Percentiles rank a stretch among this genome's conserved stretches.
These are phyloP conservation scores for Trichoderma koningii DNA, from an alignment of 2,329 filamentous ascomycete genomes.

Conservation along the genomic window DNA sequence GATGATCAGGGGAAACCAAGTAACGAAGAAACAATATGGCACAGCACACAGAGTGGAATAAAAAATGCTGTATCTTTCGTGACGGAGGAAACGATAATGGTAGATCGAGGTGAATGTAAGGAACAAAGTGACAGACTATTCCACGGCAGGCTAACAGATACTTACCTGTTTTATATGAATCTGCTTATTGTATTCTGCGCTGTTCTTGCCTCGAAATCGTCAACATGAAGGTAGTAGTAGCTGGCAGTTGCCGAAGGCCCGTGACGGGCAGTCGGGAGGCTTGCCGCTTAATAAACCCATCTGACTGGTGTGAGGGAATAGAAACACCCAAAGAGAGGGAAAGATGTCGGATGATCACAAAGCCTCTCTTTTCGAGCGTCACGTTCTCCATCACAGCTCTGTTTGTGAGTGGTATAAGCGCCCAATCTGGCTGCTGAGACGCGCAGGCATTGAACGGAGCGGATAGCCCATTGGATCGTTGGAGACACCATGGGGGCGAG, in stretches of 20 bases:
- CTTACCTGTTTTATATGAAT: background rate
- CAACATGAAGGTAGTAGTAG: background rate
- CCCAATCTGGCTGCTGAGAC: conserved; percentile 10
- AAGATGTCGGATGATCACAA: background rate
- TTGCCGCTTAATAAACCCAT: background rate
- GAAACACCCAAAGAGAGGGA: background rate
- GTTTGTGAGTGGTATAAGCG: background rate
- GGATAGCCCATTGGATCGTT: conserved; percentile 7
- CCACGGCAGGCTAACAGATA: background rate
- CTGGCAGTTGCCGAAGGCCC: conserved; percentile 16
- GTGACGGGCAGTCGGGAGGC: conserved; percentile 12
- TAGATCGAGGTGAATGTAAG: background rate
- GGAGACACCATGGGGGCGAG: conserved; percentile 3
- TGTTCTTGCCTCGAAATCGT: background rate
- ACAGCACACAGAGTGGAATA: background rate
- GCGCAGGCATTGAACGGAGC: background rate
- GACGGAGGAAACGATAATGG: background rate
- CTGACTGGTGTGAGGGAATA: conserved; percentile 19
- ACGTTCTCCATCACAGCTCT: conserved; percentile 6
- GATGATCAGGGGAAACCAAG: background rate
- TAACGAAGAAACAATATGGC: background rate
- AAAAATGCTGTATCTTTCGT: background rate
- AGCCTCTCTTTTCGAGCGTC: background rate
- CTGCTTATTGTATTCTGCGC: background rate
- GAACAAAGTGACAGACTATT: background rate